Base-by-base conservation (phyloP, 169 alveolate species). In the Eimeria necatrix region DNA sequence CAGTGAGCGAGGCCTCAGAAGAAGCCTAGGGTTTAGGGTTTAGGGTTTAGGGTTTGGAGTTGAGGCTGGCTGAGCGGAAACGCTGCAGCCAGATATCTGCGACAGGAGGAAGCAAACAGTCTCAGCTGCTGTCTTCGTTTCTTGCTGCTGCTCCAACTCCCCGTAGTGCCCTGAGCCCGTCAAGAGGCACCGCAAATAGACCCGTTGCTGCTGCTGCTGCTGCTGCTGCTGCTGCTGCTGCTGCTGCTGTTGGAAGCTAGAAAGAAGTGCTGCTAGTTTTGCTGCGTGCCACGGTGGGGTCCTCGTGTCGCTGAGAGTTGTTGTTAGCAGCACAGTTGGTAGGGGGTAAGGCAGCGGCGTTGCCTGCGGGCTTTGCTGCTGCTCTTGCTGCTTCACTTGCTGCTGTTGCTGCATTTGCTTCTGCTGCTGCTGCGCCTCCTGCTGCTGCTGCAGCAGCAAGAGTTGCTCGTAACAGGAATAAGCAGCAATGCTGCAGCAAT, bases 241-340 rank as follows among this genome's bases (percentile, higher is more conserved):
- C 59, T 74, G 85, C 59, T 26, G 85, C 51, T 24, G 78, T 4
- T 14, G 85, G 26, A 74, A 53, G 68, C 68, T 10, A 56, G 2
- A 14, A 26, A 74, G 85, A 26, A 46, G 85, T 7, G 85, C 61
- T 74, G 85, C 85, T 32, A 74, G 85, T 41, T 74, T 74, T 46
- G 85, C 85, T 32, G 85, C 85, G 20, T 74, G 85, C 85, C 85
- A 74, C 20, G 85, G 85, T 16, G 85, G 85, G 14, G 85, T 74
- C 16, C 85, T 32, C 16, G 85, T 46, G 32, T 74, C 85, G 6
- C 26, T 74, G 41, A 74, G 85, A 4, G 60, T 46, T 8, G 85
- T 41, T 41, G 85, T 74, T 48, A 74, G 56, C 56, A 74, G 60
- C 41, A 74, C 85, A 10, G 59, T 26, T 18, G 85, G 85, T 1